Base-by-base conservation (phyloP, 768 basidiomycete genomes). In the Phaeotremella fagi region DNA sequence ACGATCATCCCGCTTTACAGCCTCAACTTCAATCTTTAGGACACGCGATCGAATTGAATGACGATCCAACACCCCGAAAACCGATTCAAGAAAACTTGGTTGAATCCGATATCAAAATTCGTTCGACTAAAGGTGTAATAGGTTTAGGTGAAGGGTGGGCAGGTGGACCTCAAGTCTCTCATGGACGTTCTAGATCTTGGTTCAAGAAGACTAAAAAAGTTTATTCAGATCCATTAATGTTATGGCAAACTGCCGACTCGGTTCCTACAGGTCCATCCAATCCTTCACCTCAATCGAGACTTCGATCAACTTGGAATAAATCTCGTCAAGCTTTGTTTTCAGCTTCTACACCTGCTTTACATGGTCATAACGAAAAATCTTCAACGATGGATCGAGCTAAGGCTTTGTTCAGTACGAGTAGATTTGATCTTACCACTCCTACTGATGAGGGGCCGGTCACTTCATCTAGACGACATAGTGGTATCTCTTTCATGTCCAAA, bases 141-240 rank as follows among this genome's bases (percentile, higher is more conserved):
- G 68, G 68, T 2, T 25, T 70, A 4, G 68, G 68, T 18, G 68
- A 70, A 49, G 68, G 68, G 23, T 70, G 68, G 68, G 64, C 64
- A 28, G 64, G 68, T 20, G 68, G 62, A 38, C 57, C 55, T 4
- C 54, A 59, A 25, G n/a, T n/a, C n/a, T 41, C 22, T n/a, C 23
- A 7, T 14, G 22, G 9, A 11, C 38, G 20, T 6, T 22, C 12
- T 7, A 11, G 38, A 9, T 6, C 12, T 6, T 41, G 38, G 38
- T 41, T 41, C 38, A 41, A 18, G 18, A 6, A 20, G 38, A 9
- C 38, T 6, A 41, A 41, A 41, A 6, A 11, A 6, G 38, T 22
- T 18, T 11, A 41, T 9, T 6, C 7, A 14, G 38, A 41, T 20
- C 38, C 38, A 12, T 20, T 41, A 20, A 41, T 41, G 38, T 20